These are phyloP conservation scores for Pulveroboletus sp. DNA, from an alignment of 768 basidiomycete species.

Conservation along the genomic window DNA sequence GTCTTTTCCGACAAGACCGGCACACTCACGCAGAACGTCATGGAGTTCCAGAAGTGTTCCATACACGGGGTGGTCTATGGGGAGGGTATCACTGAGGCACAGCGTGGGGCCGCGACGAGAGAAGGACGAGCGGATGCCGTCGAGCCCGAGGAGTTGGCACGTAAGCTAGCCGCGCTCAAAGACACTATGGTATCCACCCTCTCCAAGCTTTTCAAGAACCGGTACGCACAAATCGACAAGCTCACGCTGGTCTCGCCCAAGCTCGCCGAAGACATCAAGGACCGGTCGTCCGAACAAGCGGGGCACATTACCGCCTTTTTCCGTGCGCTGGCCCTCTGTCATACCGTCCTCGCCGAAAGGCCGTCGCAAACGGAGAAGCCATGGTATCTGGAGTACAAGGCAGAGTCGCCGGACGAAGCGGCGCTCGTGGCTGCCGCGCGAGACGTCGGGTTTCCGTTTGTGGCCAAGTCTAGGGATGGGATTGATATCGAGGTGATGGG, in stretches of 20 bases:
- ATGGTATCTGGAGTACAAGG: slow-evolving; percentile 81
- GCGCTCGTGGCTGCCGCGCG: slow-evolving; percentile 90
- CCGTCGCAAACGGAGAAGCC: slow-evolving; percentile 62
- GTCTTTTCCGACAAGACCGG: slow-evolving; percentile 93
- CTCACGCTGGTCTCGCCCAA: slow-evolving; percentile 87
- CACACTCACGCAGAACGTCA: slow-evolving; percentile 96
- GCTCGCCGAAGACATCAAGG: slow-evolving; percentile 73
- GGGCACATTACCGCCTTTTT: slow-evolving; percentile 79
- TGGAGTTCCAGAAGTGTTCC: slow-evolving; percentile 98
- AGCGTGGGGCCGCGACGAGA: slow-evolving; percentile 85
- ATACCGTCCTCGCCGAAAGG: slow-evolving; percentile 82
- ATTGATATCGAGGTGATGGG: slow-evolving; percentile 93
- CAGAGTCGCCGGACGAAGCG: slow-evolving; percentile 94
- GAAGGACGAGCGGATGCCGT: slow-evolving; percentile 66
- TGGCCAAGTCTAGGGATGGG: slow-evolving; percentile 67
- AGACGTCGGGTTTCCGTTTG: slow-evolving; percentile 91
- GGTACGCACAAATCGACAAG: slow-evolving; percentile 75
- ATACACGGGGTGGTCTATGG: slow-evolving; percentile 83
- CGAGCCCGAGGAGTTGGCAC: slow-evolving; percentile 69
- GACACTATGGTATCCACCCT: slow-evolving; percentile 73
- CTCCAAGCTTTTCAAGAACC: slow-evolving; percentile 83
- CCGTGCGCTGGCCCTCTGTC: slow-evolving; percentile 92
- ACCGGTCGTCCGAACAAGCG: slow-evolving; percentile 59
- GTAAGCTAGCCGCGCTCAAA: slow-evolving; percentile 64
- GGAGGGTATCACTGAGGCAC: slow-evolving; percentile 94